These are phyloP conservation scores for Begonia loranthoides DNA, from an alignment of 306 rosid species.

Conservation along the genomic window DNA sequence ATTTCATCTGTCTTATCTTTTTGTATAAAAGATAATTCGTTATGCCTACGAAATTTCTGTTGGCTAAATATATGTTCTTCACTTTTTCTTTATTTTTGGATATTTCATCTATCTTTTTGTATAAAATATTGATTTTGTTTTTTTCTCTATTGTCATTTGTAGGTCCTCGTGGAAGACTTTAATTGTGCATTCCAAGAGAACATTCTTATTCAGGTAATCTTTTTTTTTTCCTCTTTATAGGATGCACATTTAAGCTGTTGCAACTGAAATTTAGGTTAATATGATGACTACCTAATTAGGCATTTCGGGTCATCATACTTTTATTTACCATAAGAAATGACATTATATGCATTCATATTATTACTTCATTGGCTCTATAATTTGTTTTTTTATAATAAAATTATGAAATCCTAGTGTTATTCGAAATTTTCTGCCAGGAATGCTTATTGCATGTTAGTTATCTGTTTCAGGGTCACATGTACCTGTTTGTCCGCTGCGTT, in stretches of 20 bases:
- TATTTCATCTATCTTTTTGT: too few relatives aligned
- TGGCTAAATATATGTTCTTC: too few relatives aligned
- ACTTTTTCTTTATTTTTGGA: too few relatives aligned
- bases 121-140: too few relatives aligned
- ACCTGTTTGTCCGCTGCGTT: conserved; percentile 57
- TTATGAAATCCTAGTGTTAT: too few relatives aligned
- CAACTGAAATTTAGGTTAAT: not conserved
- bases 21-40: too few relatives aligned
- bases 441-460: too few relatives aligned
- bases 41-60: too few relatives aligned
- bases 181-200: conserved; percentile 96
- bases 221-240: not conserved
- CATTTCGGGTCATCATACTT: conserved; percentile 5
- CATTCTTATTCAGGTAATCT: conserved; percentile 77
- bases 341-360: not conserved
- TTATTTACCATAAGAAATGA: conserved; percentile 1
- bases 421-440: too few relatives aligned
- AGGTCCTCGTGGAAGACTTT: conserved; percentile 93
- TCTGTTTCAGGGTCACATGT: conserved; percentile 85
- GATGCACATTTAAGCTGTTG: too few relatives aligned
- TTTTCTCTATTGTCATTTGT: not conserved
- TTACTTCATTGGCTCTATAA: not conserved
- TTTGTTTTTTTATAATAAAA: too few relatives aligned
- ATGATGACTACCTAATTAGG: conserved; percentile 5
- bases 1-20: too few relatives aligned